Conservation (phyloP, 352 stramenopile species). For the Globisporangium nunn region DNA sequence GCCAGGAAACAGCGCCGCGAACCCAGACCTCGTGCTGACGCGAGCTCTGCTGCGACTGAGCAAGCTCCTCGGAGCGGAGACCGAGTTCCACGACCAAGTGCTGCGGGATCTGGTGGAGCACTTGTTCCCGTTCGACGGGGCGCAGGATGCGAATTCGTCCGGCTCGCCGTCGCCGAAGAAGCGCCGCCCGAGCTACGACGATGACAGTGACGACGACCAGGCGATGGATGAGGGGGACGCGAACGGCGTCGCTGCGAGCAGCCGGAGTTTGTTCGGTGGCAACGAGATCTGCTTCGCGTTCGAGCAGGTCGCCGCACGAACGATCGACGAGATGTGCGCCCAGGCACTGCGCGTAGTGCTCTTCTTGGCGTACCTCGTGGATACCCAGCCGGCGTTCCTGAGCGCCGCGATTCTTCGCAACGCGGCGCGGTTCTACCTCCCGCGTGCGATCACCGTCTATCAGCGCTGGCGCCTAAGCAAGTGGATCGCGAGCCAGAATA, state of each 20-base stretch:
- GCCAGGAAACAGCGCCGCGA: constrained; percentile 8
- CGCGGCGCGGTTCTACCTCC: constrained; percentile 39
- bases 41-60: constrained; percentile 51
- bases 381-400: constrained; percentile 51
- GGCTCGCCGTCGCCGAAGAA: constrained; percentile 19
- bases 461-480: constrained; percentile 65
- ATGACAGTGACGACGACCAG: constrained; percentile 20
- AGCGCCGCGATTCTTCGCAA: constrained; percentile 27
- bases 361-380: constrained; percentile 53
- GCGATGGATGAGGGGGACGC: constrained; percentile 23
- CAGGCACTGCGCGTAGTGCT: constrained; percentile 59
- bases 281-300: constrained; percentile 56
- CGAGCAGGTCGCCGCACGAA: constrained; percentile 45
- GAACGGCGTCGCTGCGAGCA: constrained; percentile 2
- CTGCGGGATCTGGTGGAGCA: constrained; percentile 51
- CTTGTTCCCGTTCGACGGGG: constrained; percentile 42
- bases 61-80: constrained; percentile 41
- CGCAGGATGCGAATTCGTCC: constrained; percentile 15
- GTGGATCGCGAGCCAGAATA: constrained; percentile 53
- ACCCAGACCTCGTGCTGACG: constrained; percentile 38
- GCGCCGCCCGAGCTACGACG: constrained; percentile 15
- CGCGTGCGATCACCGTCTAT: constrained; percentile 58
- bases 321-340: constrained; percentile 57
- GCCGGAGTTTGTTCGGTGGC: constrained; percentile 31
- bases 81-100: constrained; percentile 43